Conservation (phyloP, 495 filamentous ascomycete genomes). For the Patellaria atrata region DNA sequence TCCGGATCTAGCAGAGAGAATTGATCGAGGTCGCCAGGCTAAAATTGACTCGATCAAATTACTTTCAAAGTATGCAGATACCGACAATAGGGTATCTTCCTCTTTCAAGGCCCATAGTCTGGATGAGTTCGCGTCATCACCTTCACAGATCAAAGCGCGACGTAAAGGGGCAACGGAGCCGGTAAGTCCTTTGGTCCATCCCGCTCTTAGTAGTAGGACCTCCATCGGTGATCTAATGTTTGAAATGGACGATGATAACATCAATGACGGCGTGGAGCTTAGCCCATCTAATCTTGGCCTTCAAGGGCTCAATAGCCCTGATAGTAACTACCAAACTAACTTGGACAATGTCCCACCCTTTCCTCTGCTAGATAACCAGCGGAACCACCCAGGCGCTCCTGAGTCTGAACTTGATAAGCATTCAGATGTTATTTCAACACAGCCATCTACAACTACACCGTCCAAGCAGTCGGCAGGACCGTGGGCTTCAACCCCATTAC, state of each 20-base stretch:
- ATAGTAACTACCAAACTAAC: too few species aligned
- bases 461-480: constrained; percentile 30
- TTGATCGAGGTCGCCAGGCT: constrained; percentile 39
- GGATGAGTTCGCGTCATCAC: constrained; percentile 42
- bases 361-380: too few species aligned
- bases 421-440: too few species aligned
- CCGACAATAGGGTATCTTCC: constrained; percentile 40
- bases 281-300: too few species aligned
- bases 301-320: too few species aligned
- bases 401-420: too few species aligned
- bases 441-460: too few species aligned
- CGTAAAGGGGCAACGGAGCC: constrained; percentile 33
- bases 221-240: constrained; percentile 74
- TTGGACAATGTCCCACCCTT: too few species aligned
- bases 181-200: constrained; percentile 32
- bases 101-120: constrained; percentile 36
- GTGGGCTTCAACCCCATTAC: constrained; percentile 46
- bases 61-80: constrained; percentile 42
- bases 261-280: too few species aligned
- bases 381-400: too few species aligned
- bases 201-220: constrained; percentile 43
- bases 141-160: constrained; percentile 39
- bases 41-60: constrained; percentile 47
- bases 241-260: constrained; percentile 70
- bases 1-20: constrained; percentile 42